Evolutionary conservation across 345 rosid genomes (phyloP).

Genomic region (Eucalyptus dawsonii): DNA sequence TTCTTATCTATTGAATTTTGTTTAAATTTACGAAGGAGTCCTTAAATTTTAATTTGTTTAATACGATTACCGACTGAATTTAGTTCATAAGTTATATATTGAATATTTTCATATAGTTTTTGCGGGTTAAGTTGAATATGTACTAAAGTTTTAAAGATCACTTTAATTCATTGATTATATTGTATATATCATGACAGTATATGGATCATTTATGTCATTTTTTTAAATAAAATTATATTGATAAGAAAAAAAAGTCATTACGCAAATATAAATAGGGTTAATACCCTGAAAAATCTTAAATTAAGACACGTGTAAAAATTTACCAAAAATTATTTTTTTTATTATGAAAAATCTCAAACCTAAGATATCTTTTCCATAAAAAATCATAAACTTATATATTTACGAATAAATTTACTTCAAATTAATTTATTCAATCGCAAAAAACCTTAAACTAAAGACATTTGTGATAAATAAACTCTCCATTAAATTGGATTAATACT

Average conservation of each 20-base stretch:
- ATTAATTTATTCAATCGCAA: rapidly evolving
- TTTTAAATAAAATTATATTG: too few species aligned
- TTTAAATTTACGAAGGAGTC: too few species aligned
- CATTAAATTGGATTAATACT: too few species aligned
- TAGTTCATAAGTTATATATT: too few species aligned
- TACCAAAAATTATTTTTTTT: rapidly evolving
- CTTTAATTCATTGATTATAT: rapidly evolving
- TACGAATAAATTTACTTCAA: rapidly evolving
- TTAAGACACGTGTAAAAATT: rapidly evolving
- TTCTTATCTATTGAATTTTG: too few species aligned
- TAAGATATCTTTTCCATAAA: rapidly evolving
- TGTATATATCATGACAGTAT: rapidly evolving
- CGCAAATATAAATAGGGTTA: rapidly evolving
- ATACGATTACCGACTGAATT: rapidly evolving
- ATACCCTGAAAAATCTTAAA: rapidly evolving
- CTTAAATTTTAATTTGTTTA: too few species aligned
- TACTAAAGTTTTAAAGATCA: rapidly evolving
- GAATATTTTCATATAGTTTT: too few species aligned
- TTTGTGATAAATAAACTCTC: too few species aligned
- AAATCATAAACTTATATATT: too few species aligned
- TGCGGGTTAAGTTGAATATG: too few species aligned
- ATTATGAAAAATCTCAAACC: rapidly evolving
- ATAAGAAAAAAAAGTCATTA: too few species aligned
- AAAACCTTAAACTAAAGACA: rapidly evolving
- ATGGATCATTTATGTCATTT: too few species aligned